Base-by-base conservation (phyloP, 305 asterid species). In the Fraxinus dipetala region DNA sequence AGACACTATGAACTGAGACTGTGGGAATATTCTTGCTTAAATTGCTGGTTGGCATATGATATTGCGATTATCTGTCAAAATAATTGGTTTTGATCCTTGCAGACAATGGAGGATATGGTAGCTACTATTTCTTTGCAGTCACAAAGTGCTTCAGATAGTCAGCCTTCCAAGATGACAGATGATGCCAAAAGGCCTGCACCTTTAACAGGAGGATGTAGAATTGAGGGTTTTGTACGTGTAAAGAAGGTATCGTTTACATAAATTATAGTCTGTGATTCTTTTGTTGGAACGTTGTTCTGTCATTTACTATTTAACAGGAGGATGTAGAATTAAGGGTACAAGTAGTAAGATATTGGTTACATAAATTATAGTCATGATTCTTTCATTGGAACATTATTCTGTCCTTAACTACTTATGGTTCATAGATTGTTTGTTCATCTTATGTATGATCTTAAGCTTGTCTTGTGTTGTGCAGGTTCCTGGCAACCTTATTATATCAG, bases 211-310 rank as follows among this genome's bases (percentile, higher is more conserved):
- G 98, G 99, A 20, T 94, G 99, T 84, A 90, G 97, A 88, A 69
- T 96, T 86, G 99, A 94, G 87, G 99, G 98, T 76, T 93, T 93
- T 89, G 96, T 94, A 51, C 99, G 97, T 82, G 98, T 94, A 82
- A 96, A 94, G 89, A 96, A 91, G 97, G 99, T 93, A 90, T 70
- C 14, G 24, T 70, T 69, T 31, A 6, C 11, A 16, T 70, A 32
- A 67, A 67, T 67, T 67, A 1, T 28, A 28, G 20, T 67, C 14
- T 7, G 0, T 11, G 36, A 30, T 69, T 69, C 40, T 69, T 30
- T 30, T 30, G 20, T 30, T 28, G 4, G 75, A 30, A 30, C 36
- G 5, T 30, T 69, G 36, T 10, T 30, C 75, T 14, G 10, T 28
- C n/a, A 26, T 65, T 65, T 10, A 65, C 34, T 65, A 28, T 65